A percentile compares a stretch with the other conserved stretches of the same genome.
These are phyloP conservation scores for Hymenoscyphus infarciens DNA, from an alignment of 2,329 filamentous ascomycete genomes.

Conservation along the genomic window DNA sequence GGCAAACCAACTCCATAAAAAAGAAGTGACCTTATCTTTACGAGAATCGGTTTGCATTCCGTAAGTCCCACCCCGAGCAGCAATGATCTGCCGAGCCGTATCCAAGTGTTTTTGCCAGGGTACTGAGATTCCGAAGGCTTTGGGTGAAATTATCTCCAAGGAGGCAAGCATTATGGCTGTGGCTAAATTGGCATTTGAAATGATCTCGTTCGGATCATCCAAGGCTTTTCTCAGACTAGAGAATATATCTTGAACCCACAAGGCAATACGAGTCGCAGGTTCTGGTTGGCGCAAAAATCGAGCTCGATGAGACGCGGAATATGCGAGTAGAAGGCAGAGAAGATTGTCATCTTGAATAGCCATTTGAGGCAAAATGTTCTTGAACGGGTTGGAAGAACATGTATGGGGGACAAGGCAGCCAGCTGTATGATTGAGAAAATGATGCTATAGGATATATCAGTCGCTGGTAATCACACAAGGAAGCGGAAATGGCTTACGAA, in stretches of 20 bases:
- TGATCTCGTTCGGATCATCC: conserved; percentile 55
- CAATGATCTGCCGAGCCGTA: conserved; percentile 72
- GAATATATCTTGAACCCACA: conserved; percentile 77
- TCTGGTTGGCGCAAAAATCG: conserved; percentile 70
- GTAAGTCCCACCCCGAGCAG: conserved; percentile 58
- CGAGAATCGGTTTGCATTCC: conserved; percentile 37
- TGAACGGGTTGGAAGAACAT: conserved; percentile 50
- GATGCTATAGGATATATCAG: conserved; percentile 39
- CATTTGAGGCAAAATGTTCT: conserved; percentile 53
- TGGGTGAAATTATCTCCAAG: conserved; percentile 77
- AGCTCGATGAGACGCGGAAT: conserved; percentile 79
- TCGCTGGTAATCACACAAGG: background rate
- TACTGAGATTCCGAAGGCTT: conserved; percentile 75
- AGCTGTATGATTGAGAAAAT: conserved; percentile 76
- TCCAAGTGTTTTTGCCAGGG: conserved; percentile 78
- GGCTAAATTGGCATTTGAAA: conserved; percentile 71
- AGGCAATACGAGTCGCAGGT: conserved; percentile 72
- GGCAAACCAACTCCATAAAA: conserved; percentile 77
- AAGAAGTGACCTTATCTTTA: conserved; percentile 61
- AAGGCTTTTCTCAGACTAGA: conserved; percentile 67
- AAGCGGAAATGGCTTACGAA: conserved; percentile 40
- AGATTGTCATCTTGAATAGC: conserved; percentile 67
- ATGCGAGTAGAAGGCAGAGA: conserved; percentile 73
- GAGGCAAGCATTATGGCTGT: conserved; percentile 83
- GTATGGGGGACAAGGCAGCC: conserved; percentile 53